Percentiles rank a stretch among this genome's conserved stretches.
Conservation (phyloP, 1,284 basidiomycete species). For the Microbotryomycetes sp. region DNA sequence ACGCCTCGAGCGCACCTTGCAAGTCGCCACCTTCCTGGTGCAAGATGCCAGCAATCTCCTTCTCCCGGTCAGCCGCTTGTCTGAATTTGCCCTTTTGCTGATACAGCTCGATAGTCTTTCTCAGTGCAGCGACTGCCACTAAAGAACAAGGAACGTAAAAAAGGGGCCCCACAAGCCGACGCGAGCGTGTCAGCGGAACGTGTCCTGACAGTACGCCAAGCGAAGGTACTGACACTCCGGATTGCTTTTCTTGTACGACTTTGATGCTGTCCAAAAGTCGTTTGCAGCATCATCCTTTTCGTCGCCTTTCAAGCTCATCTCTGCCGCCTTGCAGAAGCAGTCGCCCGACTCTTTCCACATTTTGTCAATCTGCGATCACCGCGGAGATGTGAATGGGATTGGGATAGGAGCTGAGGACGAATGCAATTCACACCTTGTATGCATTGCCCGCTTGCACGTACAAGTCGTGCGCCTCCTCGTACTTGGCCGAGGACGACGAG, state of each 20-base stretch:
- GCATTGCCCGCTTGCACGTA: conserved; percentile 15
- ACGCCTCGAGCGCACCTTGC: conserved; percentile 78
- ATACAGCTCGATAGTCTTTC: conserved; percentile 74
- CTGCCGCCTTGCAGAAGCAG: conserved; percentile 56
- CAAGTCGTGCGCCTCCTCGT: conserved; percentile 28
- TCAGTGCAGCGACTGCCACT: conserved; percentile 89
- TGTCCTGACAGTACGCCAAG: neutral
- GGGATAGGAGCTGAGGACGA: neutral
- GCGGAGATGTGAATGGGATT: conserved; percentile 43
- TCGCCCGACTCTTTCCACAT: conserved; percentile 42
- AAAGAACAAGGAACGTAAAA: conserved; percentile 2
- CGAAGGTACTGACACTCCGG: conserved; percentile 59
- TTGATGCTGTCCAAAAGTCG: conserved; percentile 93
- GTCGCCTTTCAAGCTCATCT: conserved; percentile 76
- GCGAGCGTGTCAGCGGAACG: neutral
- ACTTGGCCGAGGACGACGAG: conserved; percentile 21
- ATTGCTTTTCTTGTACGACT: conserved; percentile 80
- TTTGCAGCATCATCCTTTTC: conserved; percentile 89
- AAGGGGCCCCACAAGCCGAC: neutral
- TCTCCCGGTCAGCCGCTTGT: conserved; percentile 95
- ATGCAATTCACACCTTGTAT: neutral
- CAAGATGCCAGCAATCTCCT: conserved; percentile 77
- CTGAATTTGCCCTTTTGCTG: conserved; percentile 83
- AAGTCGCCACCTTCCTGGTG: conserved; percentile 65
- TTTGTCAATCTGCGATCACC: conserved; percentile 56